Conservation (phyloP, 306 rosid species). For the Fragaria vesca region DNA sequence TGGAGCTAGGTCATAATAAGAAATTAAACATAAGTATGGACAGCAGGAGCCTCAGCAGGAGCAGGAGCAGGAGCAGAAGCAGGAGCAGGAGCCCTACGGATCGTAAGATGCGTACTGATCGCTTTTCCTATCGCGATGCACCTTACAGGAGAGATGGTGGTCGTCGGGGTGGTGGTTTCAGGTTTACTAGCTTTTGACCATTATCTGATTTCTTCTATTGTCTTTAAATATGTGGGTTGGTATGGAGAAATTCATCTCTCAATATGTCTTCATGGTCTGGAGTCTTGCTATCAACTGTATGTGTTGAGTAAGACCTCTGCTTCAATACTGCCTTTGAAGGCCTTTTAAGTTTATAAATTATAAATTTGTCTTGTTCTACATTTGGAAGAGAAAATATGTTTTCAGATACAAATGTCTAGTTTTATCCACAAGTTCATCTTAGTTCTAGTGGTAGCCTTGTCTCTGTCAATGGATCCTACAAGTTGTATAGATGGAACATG, state of each 20-base stretch:
- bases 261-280: slow-evolving; percentile 15
- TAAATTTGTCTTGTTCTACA: neutral
- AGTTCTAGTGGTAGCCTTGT: neutral
- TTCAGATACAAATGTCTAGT: neutral
- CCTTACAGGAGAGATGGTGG: slow-evolving; percentile 96
- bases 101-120: slow-evolving; percentile 96
- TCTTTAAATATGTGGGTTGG: slow-evolving; percentile 28
- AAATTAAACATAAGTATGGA: slow-evolving; percentile 80
- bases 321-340: slow-evolving; percentile 4
- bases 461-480: neutral
- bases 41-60: slow-evolving; percentile 56
- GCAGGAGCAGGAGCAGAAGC: slow-evolving; percentile 60
- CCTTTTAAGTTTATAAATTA: neutral
- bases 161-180: slow-evolving; percentile 97
- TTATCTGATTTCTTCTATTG: slow-evolving; percentile 33
- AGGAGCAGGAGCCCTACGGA: slow-evolving; percentile 92
- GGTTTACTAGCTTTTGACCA: slow-evolving; percentile 61
- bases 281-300: slow-evolving; percentile 10
- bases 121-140: slow-evolving; percentile 88
- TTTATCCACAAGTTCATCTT: neutral
- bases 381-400: slow-evolving; percentile 9
- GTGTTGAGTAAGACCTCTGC: slow-evolving; percentile 8
- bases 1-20: slow-evolving; percentile 62
- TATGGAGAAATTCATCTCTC: slow-evolving; percentile 28
- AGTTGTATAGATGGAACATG: neutral